A percentile compares a stretch with the other conserved stretches of the same genome.
Evolutionary conservation across 1,284 basidiomycete species (phyloP).

Genomic region (Takashimella koratensis): DNA sequence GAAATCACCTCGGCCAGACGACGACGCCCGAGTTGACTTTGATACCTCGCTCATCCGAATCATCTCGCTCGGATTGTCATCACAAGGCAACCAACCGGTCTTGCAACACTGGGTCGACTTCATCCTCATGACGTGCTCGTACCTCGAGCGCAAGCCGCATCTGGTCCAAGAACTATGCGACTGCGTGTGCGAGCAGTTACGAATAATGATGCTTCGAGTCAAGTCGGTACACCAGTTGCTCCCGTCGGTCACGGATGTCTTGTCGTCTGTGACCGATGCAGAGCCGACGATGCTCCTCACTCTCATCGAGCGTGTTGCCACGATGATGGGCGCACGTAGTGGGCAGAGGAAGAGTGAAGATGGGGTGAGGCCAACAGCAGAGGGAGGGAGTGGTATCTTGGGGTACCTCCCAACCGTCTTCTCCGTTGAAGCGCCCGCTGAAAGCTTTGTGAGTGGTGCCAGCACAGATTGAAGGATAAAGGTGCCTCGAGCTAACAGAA

Average conservation of each 20-base stretch:
- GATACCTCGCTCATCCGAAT: slow-evolving; percentile 63
- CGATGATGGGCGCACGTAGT: slow-evolving; percentile 52
- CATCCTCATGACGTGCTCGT: slow-evolving; percentile 80
- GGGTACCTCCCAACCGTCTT: slow-evolving; percentile 50
- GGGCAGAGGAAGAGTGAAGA: slow-evolving; percentile 24
- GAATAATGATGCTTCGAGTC: slow-evolving; percentile 47
- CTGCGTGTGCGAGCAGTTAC: slow-evolving; percentile 73
- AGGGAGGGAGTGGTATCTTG: slow-evolving; percentile 49
- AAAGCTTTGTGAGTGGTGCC: slow-evolving; percentile 5
- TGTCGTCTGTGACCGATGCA: slow-evolving; percentile 61
- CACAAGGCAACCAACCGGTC: slow-evolving; percentile 66
- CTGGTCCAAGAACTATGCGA: slow-evolving; percentile 76
- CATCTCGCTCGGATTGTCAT: slow-evolving; percentile 73
- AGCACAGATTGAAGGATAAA: too few species aligned
- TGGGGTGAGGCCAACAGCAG: slow-evolving; percentile 49
- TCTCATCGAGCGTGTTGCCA: slow-evolving; percentile 72
- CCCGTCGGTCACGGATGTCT: slow-evolving; percentile 39
- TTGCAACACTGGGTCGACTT: slow-evolving; percentile 97
- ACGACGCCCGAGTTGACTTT: slow-evolving; percentile 15
- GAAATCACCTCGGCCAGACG: slow-evolving; percentile 4
- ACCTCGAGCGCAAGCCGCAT: slow-evolving; percentile 54
- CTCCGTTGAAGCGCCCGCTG: slow-evolving; percentile 40
- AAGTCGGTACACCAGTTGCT: slow-evolving; percentile 37
- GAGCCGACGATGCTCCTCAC: slow-evolving; percentile 80
- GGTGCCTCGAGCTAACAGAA: too few species aligned